These are phyloP conservation scores for Dryas octopetala DNA, from an alignment of 306 rosid genomes.

Conservation along the genomic window DNA sequence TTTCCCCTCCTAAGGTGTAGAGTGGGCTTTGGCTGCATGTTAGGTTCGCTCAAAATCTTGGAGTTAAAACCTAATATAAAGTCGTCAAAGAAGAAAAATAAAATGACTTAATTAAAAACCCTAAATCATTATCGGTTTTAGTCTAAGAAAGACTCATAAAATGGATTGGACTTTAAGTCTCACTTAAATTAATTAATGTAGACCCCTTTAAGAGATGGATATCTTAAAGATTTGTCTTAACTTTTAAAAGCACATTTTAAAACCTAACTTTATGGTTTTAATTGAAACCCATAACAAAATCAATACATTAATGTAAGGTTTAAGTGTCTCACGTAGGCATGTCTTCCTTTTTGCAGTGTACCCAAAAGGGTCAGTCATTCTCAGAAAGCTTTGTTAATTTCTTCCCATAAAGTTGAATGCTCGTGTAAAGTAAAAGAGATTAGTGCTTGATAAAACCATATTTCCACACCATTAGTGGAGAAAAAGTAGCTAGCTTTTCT, in stretches of 20 bases:
- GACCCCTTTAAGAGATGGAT: constrained; percentile 40
- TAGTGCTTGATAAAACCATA: constrained; percentile 43
- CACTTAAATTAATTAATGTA: constrained; percentile 26
- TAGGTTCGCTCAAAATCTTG: too few species aligned
- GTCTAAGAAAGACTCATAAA: too few species aligned
- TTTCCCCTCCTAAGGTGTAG: too few species aligned
- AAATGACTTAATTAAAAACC: too few species aligned
- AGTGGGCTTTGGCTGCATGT: too few species aligned
- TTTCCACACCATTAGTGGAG: constrained; percentile 51
- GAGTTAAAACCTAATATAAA: too few species aligned
- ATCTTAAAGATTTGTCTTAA: constrained; percentile 50
- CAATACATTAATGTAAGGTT: constrained; percentile 43
- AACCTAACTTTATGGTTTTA: constrained; percentile 40
- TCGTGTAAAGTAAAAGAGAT: constrained; percentile 60
- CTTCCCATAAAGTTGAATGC: constrained; percentile 46
- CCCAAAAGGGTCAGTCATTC: constrained; percentile 42
- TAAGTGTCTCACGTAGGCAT: constrained; percentile 63
- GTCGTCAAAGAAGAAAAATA: too few species aligned
- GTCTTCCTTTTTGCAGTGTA: constrained; percentile 48
- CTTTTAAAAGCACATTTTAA: constrained; percentile 50
- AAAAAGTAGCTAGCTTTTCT: constrained; percentile 54
- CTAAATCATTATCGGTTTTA: too few species aligned
- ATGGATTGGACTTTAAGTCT: too few species aligned
- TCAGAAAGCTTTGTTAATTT: constrained; percentile 46
- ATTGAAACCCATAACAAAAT: constrained; percentile 39